Conservation (phyloP, 169 alveolate genomes). For the Cryptosporidium andersoni region DNA sequence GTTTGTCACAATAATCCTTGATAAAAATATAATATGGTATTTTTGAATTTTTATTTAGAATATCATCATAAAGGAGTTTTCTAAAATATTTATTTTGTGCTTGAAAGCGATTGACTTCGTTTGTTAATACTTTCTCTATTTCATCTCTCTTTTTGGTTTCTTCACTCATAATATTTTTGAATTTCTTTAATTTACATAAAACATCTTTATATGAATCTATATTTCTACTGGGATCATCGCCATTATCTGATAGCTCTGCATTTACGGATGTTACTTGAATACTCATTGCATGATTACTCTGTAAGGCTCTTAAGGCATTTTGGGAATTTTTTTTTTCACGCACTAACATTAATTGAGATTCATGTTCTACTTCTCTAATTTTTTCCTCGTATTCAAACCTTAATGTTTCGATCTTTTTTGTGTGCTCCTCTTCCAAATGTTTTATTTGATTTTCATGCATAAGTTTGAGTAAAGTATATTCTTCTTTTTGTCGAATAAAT, state of each 20-base stretch:
- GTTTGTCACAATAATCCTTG: constrained; percentile 19
- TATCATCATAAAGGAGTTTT: constrained; percentile 20
- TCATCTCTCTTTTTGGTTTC: constrained; percentile 70
- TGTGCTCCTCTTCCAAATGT: constrained; percentile 27
- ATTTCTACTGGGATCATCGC: background rate
- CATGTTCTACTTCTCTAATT: constrained; percentile 50
- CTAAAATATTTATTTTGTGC: constrained; percentile 33
- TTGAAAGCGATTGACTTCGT: constrained; percentile 25
- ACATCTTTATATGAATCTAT: background rate
- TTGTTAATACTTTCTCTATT: constrained; percentile 34
- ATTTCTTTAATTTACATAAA: constrained; percentile 15
- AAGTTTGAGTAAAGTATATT: constrained; percentile 38
- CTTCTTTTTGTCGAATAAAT: constrained; percentile 49
- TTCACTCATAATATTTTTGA: constrained; percentile 39
- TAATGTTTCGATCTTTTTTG: constrained; percentile 12
- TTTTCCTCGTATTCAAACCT: constrained; percentile 44
- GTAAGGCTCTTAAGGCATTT: constrained; percentile 29
- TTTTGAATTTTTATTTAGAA: constrained; percentile 22
- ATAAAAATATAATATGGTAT: constrained; percentile 30
- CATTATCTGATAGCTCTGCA: background rate
- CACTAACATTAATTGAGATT: constrained; percentile 13
- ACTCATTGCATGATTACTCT: constrained; percentile 47
- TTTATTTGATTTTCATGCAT: constrained; percentile 22
- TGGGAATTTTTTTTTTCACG: constrained; percentile 58
- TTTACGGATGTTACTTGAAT: constrained; percentile 43